These are phyloP conservation scores for Aspergillus viridinutans DNA, from an alignment of 2,329 filamentous ascomycete species.

Conservation along the genomic window DNA sequence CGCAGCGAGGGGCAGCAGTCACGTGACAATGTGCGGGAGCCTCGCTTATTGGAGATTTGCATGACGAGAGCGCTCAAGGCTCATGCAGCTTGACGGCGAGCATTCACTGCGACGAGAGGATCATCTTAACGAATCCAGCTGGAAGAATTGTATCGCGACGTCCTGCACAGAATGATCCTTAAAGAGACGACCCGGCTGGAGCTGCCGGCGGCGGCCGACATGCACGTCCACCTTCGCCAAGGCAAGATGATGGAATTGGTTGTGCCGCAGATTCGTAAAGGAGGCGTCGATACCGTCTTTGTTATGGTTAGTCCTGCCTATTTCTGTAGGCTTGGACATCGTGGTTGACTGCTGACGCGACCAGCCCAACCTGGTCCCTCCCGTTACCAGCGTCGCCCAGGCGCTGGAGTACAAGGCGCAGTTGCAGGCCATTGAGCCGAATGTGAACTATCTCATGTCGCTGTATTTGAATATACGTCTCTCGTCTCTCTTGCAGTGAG, in stretches of 20 bases:
- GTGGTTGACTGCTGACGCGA: slow-evolving; percentile 6
- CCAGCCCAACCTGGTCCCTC: slow-evolving; percentile 62
- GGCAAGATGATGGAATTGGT: slow-evolving; percentile 59
- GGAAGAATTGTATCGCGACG: background rate
- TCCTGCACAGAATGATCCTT: background rate
- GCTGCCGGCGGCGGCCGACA: slow-evolving; percentile 62
- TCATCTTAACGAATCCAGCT: background rate
- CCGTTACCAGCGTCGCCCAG: slow-evolving; percentile 57
- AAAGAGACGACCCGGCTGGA: slow-evolving; percentile 19
- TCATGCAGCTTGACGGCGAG: background rate
- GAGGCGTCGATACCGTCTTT: slow-evolving; percentile 62
- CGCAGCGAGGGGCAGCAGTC: background rate
- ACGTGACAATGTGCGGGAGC: background rate
- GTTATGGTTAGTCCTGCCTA: slow-evolving; percentile 42
- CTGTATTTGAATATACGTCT: slow-evolving; percentile 46
- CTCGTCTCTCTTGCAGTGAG: background rate
- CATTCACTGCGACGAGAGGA: background rate
- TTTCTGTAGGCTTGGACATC: background rate
- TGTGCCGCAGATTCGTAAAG: slow-evolving; percentile 52
- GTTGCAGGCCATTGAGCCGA: slow-evolving; percentile 57
- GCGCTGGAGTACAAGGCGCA: slow-evolving; percentile 63
- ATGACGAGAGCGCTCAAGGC: background rate
- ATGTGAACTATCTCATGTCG: slow-evolving; percentile 69
- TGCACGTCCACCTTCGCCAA: slow-evolving; percentile 69
- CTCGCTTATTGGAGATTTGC: background rate